These are phyloP conservation scores for Angophora floribunda DNA, from an alignment of 345 rosid genomes.

Conservation along the genomic window DNA sequence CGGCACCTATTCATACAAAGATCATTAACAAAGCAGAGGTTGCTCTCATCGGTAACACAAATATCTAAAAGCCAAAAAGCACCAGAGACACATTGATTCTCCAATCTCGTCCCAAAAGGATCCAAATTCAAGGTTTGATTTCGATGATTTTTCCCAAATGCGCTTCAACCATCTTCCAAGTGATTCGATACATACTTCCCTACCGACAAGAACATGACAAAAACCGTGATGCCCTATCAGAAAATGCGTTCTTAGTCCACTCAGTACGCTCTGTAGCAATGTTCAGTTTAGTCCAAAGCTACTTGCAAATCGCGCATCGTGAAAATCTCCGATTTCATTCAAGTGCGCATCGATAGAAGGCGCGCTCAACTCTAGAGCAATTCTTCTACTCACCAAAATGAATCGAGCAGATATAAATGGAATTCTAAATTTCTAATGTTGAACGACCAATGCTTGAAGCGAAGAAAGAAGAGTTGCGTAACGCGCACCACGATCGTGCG, in stretches of 20 bases:
- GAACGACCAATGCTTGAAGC: neutral
- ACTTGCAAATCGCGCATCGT: neutral
- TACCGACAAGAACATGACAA: neutral
- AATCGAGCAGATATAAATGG: neutral
- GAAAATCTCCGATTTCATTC: neutral
- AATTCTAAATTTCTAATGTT: neutral
- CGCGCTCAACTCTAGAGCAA: neutral
- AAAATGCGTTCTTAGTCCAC: neutral
- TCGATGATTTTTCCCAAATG: neutral
- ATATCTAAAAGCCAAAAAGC: neutral
- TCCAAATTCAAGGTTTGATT: neutral
- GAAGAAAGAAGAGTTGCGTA: neutral
- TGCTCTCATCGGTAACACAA: neutral
- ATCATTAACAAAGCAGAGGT: neutral
- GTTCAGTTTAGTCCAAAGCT: neutral
- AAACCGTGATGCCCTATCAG: neutral
- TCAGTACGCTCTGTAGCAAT: neutral
- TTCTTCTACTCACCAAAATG: neutral
- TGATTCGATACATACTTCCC: neutral
- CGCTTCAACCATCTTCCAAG: neutral
- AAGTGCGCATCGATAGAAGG: neutral
- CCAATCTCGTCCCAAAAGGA: neutral
- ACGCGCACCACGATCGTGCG: constrained; percentile 24
- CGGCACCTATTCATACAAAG: constrained; percentile 40
- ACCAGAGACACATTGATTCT: neutral